Evolutionary conservation across 805 yeast genomes (phyloP), one percentile per base, ranked within the genome.

Genomic region (Pichia manshurica): DNA sequence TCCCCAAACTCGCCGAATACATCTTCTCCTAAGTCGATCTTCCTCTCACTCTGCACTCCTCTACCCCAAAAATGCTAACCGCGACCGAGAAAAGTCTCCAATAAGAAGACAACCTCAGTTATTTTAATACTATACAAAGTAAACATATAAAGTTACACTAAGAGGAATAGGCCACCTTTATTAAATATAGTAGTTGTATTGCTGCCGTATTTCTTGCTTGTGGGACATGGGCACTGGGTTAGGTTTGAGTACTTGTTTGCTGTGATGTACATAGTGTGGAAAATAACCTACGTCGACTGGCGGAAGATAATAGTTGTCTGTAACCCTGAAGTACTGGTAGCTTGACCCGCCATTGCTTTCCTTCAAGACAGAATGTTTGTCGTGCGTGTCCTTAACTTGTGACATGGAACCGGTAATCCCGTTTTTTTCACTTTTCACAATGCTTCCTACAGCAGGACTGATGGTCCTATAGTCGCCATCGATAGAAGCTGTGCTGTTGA

Each of bases 241-340:
- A 2, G 43, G 16, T 32, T 52, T 48, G 46, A 50, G 48, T 15
- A 51, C 54, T 16, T 70, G 80, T 53, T 77, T 80, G 6, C 73
- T 79, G 23, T 47, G 50, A 20, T 47, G 50, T 3, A 42, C 50
- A 20, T 47, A 46, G 53, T 74, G 79, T 0, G 79, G 79, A 53
- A 74, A 73, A 53, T 73, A 74, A 16, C 71, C 77, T 31, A 69
- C 75, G 50, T 73, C 71, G 33, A 74, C 69, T 3, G 79, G 78
- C 3, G 78, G 78, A 33, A 72, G 54, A 50, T 72, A 74, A 52
- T 73, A 74, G 16, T 72, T 73, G 46, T 65, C 69, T 48, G 70
- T 69, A 5, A 74, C 67, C 1, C 76, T 77, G 55, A 69, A 73
- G 51, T 74, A 74, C 50, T 74, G 74, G 54, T 77, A 77, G 44